Base-by-base conservation (phyloP, 768 basidiomycete species). In the Leccinum longicurvipes region DNA sequence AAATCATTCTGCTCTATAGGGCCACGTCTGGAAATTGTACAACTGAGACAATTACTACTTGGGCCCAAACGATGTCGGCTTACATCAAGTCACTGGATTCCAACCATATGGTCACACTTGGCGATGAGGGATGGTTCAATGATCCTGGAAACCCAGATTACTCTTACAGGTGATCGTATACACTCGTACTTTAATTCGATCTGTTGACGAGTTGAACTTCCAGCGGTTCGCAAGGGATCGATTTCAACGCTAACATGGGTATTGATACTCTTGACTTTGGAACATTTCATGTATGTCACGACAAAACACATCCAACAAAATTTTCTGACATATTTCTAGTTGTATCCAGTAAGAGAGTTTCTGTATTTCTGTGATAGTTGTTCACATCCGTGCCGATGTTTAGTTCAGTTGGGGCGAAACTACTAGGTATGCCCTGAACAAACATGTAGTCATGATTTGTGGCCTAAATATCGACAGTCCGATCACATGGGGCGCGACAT, bases 51-150 rank as follows among this genome's bases (percentile, higher is more conserved):
- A 75, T 85, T 61, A 82, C 79, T 1, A 72, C 71, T 51, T 86
- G 84, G 83, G 77, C 75, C 4, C 72, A 71, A 50, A 74, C 75
- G 23, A 81, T 85, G 31, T 82, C 82, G 3, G 79, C 81, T 2
- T 85, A 77, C 70, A 83, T 86, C 74, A 84, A 85, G 63, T 79
- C 80, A 15, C 77, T 86, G 57, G 85, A 86, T 67, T 56, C 68
- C 17, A 85, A 84, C 69, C 84, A 86, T 58, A 76, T 86, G 32
- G 82, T 87, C 17, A 79, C 76, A 2, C 68, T 87, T 29, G 83
- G 85, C 11, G 85, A 86, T 60, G 84, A 87, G 63, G 84, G 85
- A 5, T 85, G 81, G 76, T 83, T 80, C 72, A 82, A 85, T 21
- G n/a, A 47, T 19, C 47, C 62, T 65, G 79, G 58, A 75, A 78